Evolutionary conservation across 2,329 filamentous ascomycete genomes (phyloP).

Genomic region (Phyllosticta ampelicida): DNA sequence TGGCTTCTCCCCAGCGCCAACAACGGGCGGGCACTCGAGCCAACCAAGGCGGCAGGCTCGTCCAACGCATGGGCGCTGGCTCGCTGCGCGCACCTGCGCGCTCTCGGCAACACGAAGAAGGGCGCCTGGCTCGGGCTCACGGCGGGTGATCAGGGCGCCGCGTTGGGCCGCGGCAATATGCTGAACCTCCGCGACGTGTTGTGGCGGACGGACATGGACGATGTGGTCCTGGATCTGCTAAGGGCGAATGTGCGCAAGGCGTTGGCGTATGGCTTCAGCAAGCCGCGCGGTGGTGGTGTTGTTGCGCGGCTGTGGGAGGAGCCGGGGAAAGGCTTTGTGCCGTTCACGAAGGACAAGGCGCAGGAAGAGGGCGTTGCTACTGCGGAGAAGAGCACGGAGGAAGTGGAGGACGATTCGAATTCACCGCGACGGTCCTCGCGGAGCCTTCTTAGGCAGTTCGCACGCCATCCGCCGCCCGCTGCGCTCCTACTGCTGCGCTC

Average conservation of each 20-base stretch:
- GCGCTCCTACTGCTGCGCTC: constrained; percentile 1
- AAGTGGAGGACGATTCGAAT: not conserved
- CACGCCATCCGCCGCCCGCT: not conserved
- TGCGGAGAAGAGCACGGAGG: not conserved
- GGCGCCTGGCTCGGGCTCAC: constrained; percentile 17
- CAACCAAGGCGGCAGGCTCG: not conserved
- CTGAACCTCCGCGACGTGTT: constrained; percentile 25
- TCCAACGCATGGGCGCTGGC: not conserved
- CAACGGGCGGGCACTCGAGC: not conserved
- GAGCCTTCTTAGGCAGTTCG: not conserved
- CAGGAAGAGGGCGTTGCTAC: not conserved
- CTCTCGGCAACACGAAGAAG: not conserved
- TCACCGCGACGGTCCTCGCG: not conserved
- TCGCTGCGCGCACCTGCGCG: not conserved
- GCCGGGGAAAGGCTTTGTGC: not conserved
- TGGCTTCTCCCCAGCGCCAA: constrained; percentile 45
- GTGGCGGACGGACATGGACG: constrained; percentile 40
- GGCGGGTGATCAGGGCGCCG: constrained; percentile 25
- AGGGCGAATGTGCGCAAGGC: constrained; percentile 25
- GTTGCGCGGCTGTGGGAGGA: not conserved
- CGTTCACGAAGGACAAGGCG: not conserved
- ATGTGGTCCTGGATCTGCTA: constrained; percentile 30
- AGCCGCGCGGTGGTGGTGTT: constrained; percentile 14
- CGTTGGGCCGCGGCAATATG: constrained; percentile 12
- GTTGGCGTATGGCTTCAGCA: constrained; percentile 25